Percentiles rank a stretch among this genome's conserved stretches.
Conservation (phyloP, 2,329 filamentous ascomycete genomes). For the Bimuria novae-zelandiae region DNA sequence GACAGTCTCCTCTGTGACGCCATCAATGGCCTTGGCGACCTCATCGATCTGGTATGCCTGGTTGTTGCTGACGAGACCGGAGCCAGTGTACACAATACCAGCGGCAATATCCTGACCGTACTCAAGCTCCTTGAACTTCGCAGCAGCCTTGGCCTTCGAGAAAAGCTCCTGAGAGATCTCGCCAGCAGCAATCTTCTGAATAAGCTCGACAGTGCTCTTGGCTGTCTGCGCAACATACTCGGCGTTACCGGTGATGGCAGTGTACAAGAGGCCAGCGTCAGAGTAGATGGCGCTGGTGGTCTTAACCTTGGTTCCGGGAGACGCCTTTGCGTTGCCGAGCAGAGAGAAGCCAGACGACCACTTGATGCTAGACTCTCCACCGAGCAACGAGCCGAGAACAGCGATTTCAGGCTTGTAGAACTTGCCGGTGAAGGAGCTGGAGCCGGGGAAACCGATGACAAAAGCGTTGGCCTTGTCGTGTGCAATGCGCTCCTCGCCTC, state of each 20-base stretch:
- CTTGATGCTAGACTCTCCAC: conserved; percentile 90
- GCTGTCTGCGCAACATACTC: conserved; percentile 74
- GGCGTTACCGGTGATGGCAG: conserved; percentile 78
- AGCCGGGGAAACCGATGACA: conserved; percentile 91
- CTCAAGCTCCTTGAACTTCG: conserved; percentile 90
- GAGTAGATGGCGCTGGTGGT: conserved; percentile 87
- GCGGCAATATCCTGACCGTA: conserved; percentile 76
- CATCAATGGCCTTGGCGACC: conserved; percentile 76
- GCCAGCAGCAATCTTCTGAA: conserved; percentile 80
- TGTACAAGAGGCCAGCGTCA: conserved; percentile 86
- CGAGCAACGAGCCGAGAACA: conserved; percentile 86
- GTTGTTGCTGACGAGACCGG: conserved; percentile 78
- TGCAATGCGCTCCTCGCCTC: conserved; percentile 89
- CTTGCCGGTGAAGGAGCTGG: conserved; percentile 71
- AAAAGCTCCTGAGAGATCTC: conserved; percentile 81
- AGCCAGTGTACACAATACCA: conserved; percentile 81
- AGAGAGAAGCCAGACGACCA: conserved; percentile 94
- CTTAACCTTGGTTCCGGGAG: conserved; percentile 68
- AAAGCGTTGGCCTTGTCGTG: conserved; percentile 78
- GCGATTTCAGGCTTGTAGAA: conserved; percentile 88
- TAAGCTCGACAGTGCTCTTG: conserved; percentile 74
- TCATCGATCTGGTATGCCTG: conserved; percentile 84
- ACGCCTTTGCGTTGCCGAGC: conserved; percentile 74
- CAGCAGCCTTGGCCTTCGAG: conserved; percentile 87
- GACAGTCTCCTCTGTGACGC: conserved; percentile 81